phyloP scores from a whole-genome alignment of 2,329 filamentous ascomycete genomes.

The Colletotrichum godetiae region DNA sequence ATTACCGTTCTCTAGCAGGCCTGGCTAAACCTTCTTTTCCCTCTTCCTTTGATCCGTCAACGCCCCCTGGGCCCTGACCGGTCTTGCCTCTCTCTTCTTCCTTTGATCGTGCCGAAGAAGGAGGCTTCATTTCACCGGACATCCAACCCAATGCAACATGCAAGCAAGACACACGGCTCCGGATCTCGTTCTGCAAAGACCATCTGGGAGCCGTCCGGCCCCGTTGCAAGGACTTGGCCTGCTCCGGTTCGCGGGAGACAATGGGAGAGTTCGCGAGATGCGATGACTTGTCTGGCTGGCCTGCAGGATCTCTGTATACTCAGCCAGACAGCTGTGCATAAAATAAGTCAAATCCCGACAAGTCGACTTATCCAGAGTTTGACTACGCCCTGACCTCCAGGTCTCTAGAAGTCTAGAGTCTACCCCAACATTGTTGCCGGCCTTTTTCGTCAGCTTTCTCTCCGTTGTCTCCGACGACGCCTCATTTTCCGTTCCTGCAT shows the following conservation, averaged over 20 bases:
- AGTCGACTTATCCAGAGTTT: conserved; percentile 16
- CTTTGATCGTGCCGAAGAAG: not conserved
- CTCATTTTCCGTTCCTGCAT: conserved; percentile 3
- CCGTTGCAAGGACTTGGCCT: conserved; percentile 24
- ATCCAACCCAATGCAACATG: conserved; percentile 8
- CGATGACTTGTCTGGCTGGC: conserved; percentile 33
- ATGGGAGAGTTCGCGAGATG: conserved; percentile 31
- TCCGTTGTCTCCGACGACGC: conserved; percentile 11
- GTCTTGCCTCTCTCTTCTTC: not conserved
- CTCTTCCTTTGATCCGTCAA: not conserved
- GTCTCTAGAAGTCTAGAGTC: too few species aligned
- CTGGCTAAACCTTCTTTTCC: conserved; percentile 19
- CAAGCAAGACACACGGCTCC: conserved; percentile 11
- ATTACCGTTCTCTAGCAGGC: conserved; percentile 16
- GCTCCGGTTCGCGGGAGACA: conserved; percentile 31
- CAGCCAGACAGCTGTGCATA: not conserved
- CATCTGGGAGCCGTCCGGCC: conserved; percentile 1
- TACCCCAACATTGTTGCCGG: not conserved
- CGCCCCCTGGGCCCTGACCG: not conserved
- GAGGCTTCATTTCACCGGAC: not conserved
- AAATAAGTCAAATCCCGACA: conserved; percentile 29
- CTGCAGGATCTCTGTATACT: not conserved
- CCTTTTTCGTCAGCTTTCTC: not conserved
- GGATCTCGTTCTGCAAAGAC: conserved; percentile 19
- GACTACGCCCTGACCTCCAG: not conserved